Base-by-base conservation (phyloP, 164 flowering plant genomes). In the Warburgia ugandensis region DNA sequence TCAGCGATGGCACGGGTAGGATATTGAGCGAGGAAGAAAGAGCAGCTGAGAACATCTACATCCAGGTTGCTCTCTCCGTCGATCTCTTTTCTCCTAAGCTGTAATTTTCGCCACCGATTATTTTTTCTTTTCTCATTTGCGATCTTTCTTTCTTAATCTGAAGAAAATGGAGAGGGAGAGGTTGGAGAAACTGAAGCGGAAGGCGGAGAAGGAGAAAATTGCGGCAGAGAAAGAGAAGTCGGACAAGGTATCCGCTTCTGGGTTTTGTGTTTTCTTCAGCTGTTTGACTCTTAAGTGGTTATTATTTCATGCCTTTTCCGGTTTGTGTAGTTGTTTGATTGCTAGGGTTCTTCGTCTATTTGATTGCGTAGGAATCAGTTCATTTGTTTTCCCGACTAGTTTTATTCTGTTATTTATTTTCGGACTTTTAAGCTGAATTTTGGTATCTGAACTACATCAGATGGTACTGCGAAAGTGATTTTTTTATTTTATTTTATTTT, bases 101-200 rank as follows among this genome's bases (percentile, higher is more conserved):
- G 8, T 27, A 9, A 14, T 6, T 29, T 17, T 10, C 16, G 11
- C 0, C 2, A 7, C 40, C n/a, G 9, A 23, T 51, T 38, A 4
- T 11, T 9, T 23, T 4, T 49, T 33, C 8, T 8, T 8, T 20
- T 20, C 14, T 50, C 19, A n/a, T 4, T 22, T 8, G 26, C n/a
- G 28, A 16, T 30, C 11, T 29, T n/a, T 4, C 32, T 49, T 4
- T 5, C 16, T 39, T 29, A 21, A 10, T 28, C 11, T 19, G 52
- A 17, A 56, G 60, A 56, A 56, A 56, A 56, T 35, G 60, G 60
- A 56, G 60, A 56, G 60, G 44, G 60, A 56, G 52, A 56, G 45
- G 27, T 20, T 46, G 45, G 60, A 56, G 52, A 56, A 56, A 44
- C 1, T 10, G 60, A 47, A 37, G 45, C 31, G 19, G 44, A 56